A percentile compares a stretch with the other conserved stretches of the same genome.
Conservation (phyloP, 192 early-diverging fungal genomes). For the Rhizophagus sp. region DNA sequence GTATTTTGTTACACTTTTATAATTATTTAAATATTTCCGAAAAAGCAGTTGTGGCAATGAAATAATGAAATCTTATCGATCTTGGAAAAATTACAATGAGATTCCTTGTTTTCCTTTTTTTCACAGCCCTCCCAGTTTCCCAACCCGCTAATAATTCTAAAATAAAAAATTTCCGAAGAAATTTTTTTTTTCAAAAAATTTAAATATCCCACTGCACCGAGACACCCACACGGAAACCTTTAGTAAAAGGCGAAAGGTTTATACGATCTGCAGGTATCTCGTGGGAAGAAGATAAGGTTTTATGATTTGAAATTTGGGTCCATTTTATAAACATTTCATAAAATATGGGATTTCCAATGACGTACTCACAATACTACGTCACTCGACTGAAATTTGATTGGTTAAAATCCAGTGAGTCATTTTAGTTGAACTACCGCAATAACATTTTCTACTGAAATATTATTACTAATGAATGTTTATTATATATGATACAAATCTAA, state of each 20-base stretch:
- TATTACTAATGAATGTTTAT: too few species aligned
- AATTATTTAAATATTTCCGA: too few species aligned
- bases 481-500: too few species aligned
- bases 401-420: not conserved
- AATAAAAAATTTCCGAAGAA: not conserved
- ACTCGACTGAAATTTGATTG: not conserved
- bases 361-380: not conserved
- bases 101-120: not conserved
- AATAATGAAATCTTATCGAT: too few species aligned
- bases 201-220: not conserved
- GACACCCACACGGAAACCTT: not conserved
- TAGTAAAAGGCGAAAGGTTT: conserved; percentile 1
- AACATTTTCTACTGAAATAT: too few species aligned
- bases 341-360: not conserved
- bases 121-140: not conserved
- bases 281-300: not conserved
- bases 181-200: not conserved
- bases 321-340: not conserved
- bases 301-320: not conserved
- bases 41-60: too few species aligned
- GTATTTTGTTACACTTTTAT: too few species aligned
- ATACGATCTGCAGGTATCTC: not conserved
- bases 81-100: not conserved
- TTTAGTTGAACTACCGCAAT: too few species aligned
- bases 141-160: not conserved